Evolutionary conservation across 805 yeast genomes (phyloP).

Genomic region (Pichia heedii): DNA sequence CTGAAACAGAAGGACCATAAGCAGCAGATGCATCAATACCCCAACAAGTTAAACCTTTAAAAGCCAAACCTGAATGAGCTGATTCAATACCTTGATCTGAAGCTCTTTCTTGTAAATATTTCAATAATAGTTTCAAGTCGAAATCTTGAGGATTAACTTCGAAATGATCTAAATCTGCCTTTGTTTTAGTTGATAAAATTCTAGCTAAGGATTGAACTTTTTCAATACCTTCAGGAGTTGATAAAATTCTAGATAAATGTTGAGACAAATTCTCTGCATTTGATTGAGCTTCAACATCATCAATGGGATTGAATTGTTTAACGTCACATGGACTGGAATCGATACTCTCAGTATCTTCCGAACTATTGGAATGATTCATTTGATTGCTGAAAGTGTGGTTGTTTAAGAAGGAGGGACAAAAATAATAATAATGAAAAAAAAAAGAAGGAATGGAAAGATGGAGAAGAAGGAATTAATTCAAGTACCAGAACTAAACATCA

Average conservation of each 20-base stretch:
- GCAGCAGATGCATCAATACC: slow-evolving; percentile 48
- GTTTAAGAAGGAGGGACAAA: neutral
- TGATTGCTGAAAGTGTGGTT: neutral
- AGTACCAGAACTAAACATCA: too few species aligned
- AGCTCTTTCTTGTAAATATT: slow-evolving; percentile 31
- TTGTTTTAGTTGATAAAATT: slow-evolving; percentile 40
- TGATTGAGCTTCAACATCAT: slow-evolving; percentile 20
- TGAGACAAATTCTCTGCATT: slow-evolving; percentile 19
- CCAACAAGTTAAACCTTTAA: slow-evolving; percentile 34
- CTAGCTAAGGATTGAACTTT: slow-evolving; percentile 42
- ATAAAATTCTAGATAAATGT: slow-evolving; percentile 20
- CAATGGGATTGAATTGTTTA: slow-evolving; percentile 20
- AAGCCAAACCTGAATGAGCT: slow-evolving; percentile 43
- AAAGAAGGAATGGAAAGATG: neutral
- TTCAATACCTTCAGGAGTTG: slow-evolving; percentile 21
- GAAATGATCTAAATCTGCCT: slow-evolving; percentile 34
- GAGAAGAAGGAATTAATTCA: neutral
- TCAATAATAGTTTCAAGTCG: slow-evolving; percentile 34
- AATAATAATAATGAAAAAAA: neutral
- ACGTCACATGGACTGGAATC: slow-evolving; percentile 20
- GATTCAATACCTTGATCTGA: slow-evolving; percentile 39
- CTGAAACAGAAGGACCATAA: slow-evolving; percentile 38
- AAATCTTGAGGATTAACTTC: slow-evolving; percentile 39
- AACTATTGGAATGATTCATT: slow-evolving; percentile 11
- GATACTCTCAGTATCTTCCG: slow-evolving; percentile 16